These are phyloP conservation scores for Phanerodontia chrysosporium DNA, from an alignment of 768 basidiomycete species.

Conservation along the genomic window DNA sequence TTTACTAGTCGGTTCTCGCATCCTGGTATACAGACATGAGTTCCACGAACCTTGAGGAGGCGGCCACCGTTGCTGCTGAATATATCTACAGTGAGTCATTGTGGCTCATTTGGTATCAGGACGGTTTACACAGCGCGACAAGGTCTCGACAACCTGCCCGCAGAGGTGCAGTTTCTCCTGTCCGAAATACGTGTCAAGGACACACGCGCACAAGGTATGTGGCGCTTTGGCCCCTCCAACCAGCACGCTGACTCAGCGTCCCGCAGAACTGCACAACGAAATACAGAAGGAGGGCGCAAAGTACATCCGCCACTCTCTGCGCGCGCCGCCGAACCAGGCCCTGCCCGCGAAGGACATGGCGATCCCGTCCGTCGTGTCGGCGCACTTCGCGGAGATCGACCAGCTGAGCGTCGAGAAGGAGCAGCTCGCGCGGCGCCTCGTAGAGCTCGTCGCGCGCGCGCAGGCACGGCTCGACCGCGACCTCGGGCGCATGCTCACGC, in stretches of 20 bases:
- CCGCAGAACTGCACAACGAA: constrained; percentile 39
- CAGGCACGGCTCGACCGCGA: constrained; percentile 45
- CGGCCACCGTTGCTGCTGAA: constrained; percentile 44
- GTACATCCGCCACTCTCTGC: constrained; percentile 40
- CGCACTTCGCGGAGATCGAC: constrained; percentile 27
- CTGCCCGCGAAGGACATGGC: constrained; percentile 30
- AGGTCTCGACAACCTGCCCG: constrained; percentile 50
- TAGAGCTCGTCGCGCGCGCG: constrained; percentile 41
- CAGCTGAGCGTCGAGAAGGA: constrained; percentile 40
- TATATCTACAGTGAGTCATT: constrained; percentile 37
- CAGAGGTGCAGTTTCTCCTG: constrained; percentile 44
- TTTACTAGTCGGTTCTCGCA: not conserved
- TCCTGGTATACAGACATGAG: constrained; percentile 14
- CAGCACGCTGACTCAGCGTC: not conserved
- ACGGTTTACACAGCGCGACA: not conserved
- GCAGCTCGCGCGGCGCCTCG: constrained; percentile 38
- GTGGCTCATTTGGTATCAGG: not conserved
- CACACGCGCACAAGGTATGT: constrained; percentile 35
- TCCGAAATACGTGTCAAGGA: constrained; percentile 46
- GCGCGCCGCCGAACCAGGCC: constrained; percentile 21
- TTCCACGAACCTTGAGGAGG: constrained; percentile 40
- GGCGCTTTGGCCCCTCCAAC: not conserved
- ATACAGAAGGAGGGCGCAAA: constrained; percentile 40
- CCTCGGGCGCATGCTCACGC: constrained; percentile 36
- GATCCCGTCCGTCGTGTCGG: constrained; percentile 31